These are phyloP conservation scores for Ceratocystis alfenasii DNA, from an alignment of 2,329 filamentous ascomycete genomes.

Conservation along the genomic window DNA sequence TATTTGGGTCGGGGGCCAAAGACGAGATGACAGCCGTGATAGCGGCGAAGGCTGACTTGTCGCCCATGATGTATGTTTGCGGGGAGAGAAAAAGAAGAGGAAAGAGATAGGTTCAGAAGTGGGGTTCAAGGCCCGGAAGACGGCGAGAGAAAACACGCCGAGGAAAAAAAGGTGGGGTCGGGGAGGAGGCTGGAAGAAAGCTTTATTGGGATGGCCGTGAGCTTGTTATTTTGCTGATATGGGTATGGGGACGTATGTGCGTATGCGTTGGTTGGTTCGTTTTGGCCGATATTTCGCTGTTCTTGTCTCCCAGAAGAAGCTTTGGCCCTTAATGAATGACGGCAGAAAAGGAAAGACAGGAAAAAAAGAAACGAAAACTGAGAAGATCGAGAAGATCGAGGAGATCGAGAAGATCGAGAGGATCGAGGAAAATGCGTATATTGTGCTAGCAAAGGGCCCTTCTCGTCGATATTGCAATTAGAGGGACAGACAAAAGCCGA, in stretches of 20 bases:
- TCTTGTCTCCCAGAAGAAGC: background rate
- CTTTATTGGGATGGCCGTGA: background rate
- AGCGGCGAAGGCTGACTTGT: slow-evolving; percentile 44
- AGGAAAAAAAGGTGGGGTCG: slow-evolving; percentile 2
- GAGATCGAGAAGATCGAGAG: no score
- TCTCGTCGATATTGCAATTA: background rate
- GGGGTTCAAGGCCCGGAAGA: background rate
- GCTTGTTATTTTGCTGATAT: background rate
- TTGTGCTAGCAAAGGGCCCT: background rate
- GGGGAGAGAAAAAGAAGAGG: background rate
- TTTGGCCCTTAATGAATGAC: background rate
- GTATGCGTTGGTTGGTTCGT: background rate
- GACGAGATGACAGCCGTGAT: slow-evolving; percentile 43
- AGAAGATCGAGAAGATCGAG: no score
- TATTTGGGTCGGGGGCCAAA: slow-evolving; percentile 37
- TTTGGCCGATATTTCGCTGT: background rate
- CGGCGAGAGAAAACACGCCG: background rate
- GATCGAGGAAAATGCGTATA: no score
- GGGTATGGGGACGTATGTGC: background rate
- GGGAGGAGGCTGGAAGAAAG: background rate
- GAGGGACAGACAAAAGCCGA: background rate
- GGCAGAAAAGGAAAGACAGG: background rate
- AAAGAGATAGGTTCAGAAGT: background rate
- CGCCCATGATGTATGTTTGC: slow-evolving; percentile 33
- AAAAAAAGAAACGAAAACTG: background rate